Evolutionary conservation across 2,329 filamentous ascomycete species (phyloP).

Genomic region (Ascochyta koolunga): DNA sequence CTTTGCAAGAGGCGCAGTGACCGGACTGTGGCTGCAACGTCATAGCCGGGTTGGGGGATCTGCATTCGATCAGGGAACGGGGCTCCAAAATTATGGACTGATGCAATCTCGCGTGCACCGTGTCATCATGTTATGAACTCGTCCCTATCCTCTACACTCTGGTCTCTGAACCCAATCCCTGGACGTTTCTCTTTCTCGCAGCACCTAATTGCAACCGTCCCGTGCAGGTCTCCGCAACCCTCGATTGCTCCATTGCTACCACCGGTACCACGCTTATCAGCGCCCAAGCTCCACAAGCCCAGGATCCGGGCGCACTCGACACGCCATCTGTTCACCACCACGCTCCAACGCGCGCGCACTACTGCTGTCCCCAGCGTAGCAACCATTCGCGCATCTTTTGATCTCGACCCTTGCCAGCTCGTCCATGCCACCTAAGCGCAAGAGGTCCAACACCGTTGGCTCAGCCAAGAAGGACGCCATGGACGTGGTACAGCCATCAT

Average conservation of each 20-base stretch:
- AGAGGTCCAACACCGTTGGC: slow-evolving; percentile 68
- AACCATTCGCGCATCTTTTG: not conserved
- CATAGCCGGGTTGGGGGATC: slow-evolving; percentile 31
- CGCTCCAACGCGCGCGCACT: not conserved
- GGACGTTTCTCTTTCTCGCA: not conserved
- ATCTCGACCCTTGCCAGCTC: not conserved
- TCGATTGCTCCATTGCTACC: not conserved
- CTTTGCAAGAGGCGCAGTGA: slow-evolving; percentile 2
- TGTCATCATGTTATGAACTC: slow-evolving; percentile 20
- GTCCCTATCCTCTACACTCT: not conserved
- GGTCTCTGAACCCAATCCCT: not conserved
- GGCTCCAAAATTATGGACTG: slow-evolving; percentile 30
- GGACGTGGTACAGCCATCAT: slow-evolving; percentile 72
- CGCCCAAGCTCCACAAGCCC: slow-evolving; percentile 15
- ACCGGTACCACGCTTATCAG: slow-evolving; percentile 2
- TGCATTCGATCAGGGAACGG: slow-evolving; percentile 33
- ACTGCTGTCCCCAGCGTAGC: slow-evolving; percentile 2
- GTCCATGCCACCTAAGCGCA: slow-evolving; percentile 70
- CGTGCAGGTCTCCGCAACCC: not conserved
- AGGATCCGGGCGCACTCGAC: slow-evolving; percentile 3
- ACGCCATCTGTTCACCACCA: slow-evolving; percentile 4
- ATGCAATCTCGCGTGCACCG: slow-evolving; percentile 23
- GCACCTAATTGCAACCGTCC: not conserved
- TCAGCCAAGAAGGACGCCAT: slow-evolving; percentile 57
- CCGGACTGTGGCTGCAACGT: slow-evolving; percentile 22